phyloP scores from a whole-genome alignment of 192 early-diverging fungal genomes.

The Diversispora eburnea region DNA sequence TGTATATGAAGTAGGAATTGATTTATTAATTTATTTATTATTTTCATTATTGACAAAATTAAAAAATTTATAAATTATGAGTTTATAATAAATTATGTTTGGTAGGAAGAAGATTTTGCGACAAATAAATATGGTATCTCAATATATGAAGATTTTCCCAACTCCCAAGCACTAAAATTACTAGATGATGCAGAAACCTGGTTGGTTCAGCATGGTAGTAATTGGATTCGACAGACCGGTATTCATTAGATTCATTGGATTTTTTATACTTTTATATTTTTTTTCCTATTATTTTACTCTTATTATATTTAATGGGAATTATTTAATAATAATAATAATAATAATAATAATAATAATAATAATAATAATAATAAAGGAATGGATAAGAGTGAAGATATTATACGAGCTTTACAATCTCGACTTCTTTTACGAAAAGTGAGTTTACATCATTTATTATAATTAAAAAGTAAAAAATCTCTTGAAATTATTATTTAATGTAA shows the following conservation, averaged over 20 bases:
- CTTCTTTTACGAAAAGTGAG: background rate
- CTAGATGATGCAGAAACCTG: conserved; percentile 39
- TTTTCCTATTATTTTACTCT: too few relatives aligned
- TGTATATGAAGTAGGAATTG: conserved; percentile 44
- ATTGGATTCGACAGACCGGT: conserved; percentile 36
- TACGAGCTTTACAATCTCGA: background rate
- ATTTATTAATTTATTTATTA: background rate
- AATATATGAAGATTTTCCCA: conserved; percentile 43
- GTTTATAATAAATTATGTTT: background rate
- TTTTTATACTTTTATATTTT: too few relatives aligned
- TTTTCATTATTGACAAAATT: too few relatives aligned
- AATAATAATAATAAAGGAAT: background rate
- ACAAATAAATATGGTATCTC: conserved; percentile 52
- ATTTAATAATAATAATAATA: too few relatives aligned
- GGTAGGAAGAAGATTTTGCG: conserved; percentile 59
- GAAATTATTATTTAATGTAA: background rate
- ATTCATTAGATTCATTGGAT: background rate
- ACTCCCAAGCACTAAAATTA: conserved; percentile 34
- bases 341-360: too few relatives aligned
- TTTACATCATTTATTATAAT: background rate
- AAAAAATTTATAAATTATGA: background rate
- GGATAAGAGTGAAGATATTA: background rate
- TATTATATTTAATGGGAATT: too few relatives aligned
- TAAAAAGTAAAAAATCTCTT: background rate
- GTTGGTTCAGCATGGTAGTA: conserved; percentile 31